Evolutionary conservation across 768 basidiomycete species (phyloP), one percentile per base, ranked within the genome.

Genomic region (Suillus hirtellus): DNA sequence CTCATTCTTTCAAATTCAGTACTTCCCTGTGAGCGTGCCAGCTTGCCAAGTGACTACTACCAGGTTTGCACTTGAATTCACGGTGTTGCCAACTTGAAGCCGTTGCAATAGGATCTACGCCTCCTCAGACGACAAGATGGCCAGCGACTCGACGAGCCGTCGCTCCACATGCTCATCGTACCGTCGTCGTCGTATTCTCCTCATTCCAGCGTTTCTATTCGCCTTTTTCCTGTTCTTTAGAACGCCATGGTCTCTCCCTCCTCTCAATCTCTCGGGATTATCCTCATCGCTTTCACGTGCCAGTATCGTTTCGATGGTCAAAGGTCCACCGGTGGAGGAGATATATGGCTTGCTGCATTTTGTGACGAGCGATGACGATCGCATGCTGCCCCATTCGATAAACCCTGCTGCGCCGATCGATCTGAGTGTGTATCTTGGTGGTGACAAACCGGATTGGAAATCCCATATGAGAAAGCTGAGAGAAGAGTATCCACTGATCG

Each of bases 301-400:
- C 35, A 78, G 72, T 60, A 71, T 83, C 53, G 73, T 74, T 31
- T 69, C 79, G 64, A 70, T 82, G 47, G 68, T 80, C 65, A 75
- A 78, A 61, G 65, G 70, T 42, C 76, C 70, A 54, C 70, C 50
- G 58, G 82, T 83, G 34, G 78, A 83, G 59, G 90, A 92, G 73
- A 84, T 92, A 34, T 89, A 86, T 60, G 90, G 89, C 0, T 77
- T 92, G n/a, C 76, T 92, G 37, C 82, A 89, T 68, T 80, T 92
- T 49, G 83, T 88, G 37, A 85, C 85, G 0, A 40, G 56, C 31
- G 76, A 80, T 63, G 74, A 79, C 21, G 77, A 81, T 60, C 76
- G 79, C 52, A 72, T 77, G 34, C 69, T 85, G 38, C 77, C 75
- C 62, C 73, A 78, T 44, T 73, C 69, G 43, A 74, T 77, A 21